phyloP scores from a whole-genome alignment of 345 rosid genomes.

The Crucihimalaya himalaica region DNA sequence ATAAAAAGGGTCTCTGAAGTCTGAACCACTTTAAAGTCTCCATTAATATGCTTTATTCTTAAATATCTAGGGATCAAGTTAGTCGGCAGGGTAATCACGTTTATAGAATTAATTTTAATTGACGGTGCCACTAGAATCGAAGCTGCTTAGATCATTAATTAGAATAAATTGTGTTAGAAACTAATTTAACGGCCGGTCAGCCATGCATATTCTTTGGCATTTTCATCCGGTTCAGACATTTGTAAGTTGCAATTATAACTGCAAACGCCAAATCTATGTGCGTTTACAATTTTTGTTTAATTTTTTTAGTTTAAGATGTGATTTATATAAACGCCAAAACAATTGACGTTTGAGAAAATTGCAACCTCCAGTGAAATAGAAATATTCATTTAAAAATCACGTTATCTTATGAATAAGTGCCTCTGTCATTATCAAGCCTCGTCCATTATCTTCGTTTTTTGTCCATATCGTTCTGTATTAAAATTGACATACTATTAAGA shows the following conservation, averaged over 20 bases:
- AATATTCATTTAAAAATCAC: not conserved
- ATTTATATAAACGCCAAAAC: not conserved
- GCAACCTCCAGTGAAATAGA: not conserved
- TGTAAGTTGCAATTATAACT: not conserved
- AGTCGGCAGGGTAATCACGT: constrained; percentile 33
- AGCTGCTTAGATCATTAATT: not conserved
- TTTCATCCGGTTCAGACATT: not conserved
- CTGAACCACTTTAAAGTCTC: constrained; percentile 27
- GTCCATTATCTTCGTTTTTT: not conserved
- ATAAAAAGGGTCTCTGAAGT: constrained; percentile 11
- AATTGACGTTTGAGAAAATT: not conserved
- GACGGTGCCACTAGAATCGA: not conserved
- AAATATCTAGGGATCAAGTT: constrained; percentile 29
- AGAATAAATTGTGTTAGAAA: not conserved
- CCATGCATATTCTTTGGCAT: not conserved
- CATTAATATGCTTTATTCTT: constrained; percentile 8
- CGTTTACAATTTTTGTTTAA: no score
- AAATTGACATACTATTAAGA: not conserved
- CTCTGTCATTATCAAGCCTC: not conserved
- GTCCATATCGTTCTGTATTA: not conserved
- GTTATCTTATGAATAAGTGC: not conserved
- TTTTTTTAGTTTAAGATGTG: not conserved
- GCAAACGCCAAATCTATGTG: not conserved
- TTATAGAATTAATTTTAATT: not conserved
- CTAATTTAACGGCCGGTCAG: not conserved